phyloP scores from a whole-genome alignment of 2,329 filamentous ascomycete species.

The Peltaster fructicola region DNA sequence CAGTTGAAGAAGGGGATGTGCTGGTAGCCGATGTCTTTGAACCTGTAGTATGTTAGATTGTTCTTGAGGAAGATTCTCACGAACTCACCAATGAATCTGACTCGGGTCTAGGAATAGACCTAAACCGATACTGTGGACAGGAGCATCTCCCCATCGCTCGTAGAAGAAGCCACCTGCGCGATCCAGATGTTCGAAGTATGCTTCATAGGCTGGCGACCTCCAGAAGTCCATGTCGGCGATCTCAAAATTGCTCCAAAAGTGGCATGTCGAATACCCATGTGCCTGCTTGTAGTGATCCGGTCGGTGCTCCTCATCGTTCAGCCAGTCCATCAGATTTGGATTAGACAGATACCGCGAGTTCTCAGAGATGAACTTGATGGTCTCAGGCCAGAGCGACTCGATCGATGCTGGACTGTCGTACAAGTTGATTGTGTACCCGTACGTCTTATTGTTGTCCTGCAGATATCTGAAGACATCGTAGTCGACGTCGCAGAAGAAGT shows the following conservation, averaged over 20 bases:
- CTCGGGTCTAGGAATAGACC: constrained; percentile 80
- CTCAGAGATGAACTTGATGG: constrained; percentile 61
- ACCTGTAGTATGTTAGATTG: constrained; percentile 40
- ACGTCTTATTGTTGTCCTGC: constrained; percentile 96
- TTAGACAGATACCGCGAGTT: constrained; percentile 65
- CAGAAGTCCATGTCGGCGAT: constrained; percentile 88
- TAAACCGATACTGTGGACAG: constrained; percentile 84
- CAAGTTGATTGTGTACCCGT: constrained; percentile 94
- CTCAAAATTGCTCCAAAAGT: constrained; percentile 99
- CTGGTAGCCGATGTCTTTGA: constrained; percentile 97
- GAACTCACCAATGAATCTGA: constrained; percentile 75
- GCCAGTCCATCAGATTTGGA: constrained; percentile 76
- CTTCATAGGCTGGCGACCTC: constrained; percentile 75
- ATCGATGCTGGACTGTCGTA: constrained; percentile 84
- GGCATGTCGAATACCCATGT: constrained; percentile 90
- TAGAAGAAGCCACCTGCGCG: constrained; percentile 95
- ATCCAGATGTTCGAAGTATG: constrained; percentile 92
- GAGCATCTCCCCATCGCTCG: constrained; percentile 94
- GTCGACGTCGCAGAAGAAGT: constrained; percentile 97
- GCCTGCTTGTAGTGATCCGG: constrained; percentile 66
- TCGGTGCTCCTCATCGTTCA: constrained; percentile 59
- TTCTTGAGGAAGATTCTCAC: neutral
- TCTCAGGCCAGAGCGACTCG: constrained; percentile 86
- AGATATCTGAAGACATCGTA: constrained; percentile 98
- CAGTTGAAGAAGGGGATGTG: constrained; percentile 99